These are phyloP conservation scores for Wallacemonas sp. DNA, from an alignment of 208 protist species.

Conservation along the genomic window DNA sequence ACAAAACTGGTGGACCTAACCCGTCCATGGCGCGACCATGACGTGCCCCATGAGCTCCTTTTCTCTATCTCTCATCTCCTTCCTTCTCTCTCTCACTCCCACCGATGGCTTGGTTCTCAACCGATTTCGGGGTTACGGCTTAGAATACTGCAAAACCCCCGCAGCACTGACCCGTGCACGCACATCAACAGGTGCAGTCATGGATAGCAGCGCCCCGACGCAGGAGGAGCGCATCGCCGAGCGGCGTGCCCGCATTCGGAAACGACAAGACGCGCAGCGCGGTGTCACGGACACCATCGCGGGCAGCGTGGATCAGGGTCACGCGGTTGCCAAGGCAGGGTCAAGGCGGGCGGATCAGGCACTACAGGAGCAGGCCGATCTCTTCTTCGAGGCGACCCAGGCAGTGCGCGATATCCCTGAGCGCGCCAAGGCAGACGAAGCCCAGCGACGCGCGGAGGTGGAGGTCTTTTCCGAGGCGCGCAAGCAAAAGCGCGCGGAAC, in stretches of 20 bases:
- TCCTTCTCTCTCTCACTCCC: too few relatives aligned
- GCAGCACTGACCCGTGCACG: too few relatives aligned
- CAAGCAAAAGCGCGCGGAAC: conserved; percentile 34
- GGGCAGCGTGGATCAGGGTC: neutral
- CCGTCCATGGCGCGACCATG: too few relatives aligned
- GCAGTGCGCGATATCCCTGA: conserved; percentile 67
- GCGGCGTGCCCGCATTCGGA: conserved; percentile 47
- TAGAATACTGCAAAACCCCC: too few relatives aligned
- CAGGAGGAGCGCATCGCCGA: conserved; percentile 61
- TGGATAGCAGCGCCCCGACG: neutral
- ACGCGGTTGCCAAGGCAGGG: conserved; percentile 16
- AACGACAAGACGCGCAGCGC: conserved; percentile 6
- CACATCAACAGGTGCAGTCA: conserved; percentile 3
- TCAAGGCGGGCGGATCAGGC: conserved; percentile 46
- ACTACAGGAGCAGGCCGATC: conserved; percentile 35
- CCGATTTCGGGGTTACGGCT: too few relatives aligned
- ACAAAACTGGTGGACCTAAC: too few relatives aligned
- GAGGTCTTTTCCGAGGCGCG: conserved; percentile 39
- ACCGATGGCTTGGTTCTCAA: too few relatives aligned
- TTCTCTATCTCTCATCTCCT: too few relatives aligned
- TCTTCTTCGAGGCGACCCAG: conserved; percentile 35
- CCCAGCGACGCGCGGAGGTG: conserved; percentile 59
- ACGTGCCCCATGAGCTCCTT: too few relatives aligned
- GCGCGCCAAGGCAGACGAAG: conserved; percentile 61
- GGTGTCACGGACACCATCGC: neutral